Evolutionary conservation across 176 grass and related monocot genomes (phyloP).

Genomic region (Oropetium thomaeum): DNA sequence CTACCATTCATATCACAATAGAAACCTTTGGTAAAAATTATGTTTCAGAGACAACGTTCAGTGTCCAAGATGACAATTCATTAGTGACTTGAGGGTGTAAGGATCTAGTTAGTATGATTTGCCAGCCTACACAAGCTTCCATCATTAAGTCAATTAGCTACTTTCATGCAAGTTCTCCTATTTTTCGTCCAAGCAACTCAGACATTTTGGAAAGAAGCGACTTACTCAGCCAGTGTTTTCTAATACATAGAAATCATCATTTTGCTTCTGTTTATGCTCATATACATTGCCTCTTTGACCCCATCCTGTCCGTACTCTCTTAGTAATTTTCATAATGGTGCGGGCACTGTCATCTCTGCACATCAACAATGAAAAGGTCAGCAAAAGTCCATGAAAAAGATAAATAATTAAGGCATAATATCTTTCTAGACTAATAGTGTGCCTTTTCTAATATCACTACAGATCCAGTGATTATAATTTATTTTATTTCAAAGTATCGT

Average conservation of each 20-base stretch:
- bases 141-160: background rate
- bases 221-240: constrained; percentile 52
- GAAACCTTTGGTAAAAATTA: background rate
- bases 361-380: constrained; percentile 33
- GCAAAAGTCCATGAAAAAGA: constrained; percentile 6
- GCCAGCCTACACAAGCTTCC: constrained; percentile 1
- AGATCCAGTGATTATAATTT: constrained; percentile 20
- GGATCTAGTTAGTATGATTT: background rate
- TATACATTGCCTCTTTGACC: constrained; percentile 70
- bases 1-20: background rate
- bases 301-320: constrained; percentile 82
- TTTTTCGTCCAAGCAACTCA: background rate
- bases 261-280: constrained; percentile 36
- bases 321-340: constrained; percentile 76
- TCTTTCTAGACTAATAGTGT: constrained; percentile 19
- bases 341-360: constrained; percentile 85
- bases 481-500: background rate
- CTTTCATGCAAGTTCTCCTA: background rate
- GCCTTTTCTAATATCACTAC: constrained; percentile 6
- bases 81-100: background rate
- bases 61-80: background rate
- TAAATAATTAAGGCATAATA: background rate
- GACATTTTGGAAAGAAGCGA: constrained; percentile 20
- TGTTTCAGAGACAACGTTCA: background rate
- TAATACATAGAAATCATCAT: constrained; percentile 34